Evolutionary conservation across 441 rosid species (phyloP).

Genomic region (Syzygium syzygioides): DNA sequence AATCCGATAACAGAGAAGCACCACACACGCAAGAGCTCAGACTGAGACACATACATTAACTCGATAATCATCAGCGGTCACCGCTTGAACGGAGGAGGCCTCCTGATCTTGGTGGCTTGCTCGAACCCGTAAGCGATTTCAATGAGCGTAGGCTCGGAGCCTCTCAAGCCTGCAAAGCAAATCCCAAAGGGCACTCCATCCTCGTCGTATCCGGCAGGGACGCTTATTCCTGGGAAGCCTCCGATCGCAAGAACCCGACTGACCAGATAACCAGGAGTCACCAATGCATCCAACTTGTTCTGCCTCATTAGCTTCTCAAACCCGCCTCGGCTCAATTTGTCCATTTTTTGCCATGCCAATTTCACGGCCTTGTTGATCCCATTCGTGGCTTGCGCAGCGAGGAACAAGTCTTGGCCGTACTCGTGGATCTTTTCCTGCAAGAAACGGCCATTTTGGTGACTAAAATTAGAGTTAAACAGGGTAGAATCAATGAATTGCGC

Average conservation of each 20-base stretch:
- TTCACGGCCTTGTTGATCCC: not conserved
- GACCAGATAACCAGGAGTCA: not conserved
- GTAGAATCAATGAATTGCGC: not conserved
- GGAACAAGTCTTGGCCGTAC: not conserved
- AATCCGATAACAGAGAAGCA: not conserved
- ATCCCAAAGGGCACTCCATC: constrained; percentile 16
- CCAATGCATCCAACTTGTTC: not conserved
- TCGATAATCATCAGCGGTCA: not conserved
- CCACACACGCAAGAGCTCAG: not conserved
- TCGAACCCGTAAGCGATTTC: constrained; percentile 20
- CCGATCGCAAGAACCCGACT: not conserved
- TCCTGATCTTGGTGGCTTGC: constrained; percentile 16
- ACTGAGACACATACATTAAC: not conserved
- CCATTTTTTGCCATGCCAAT: not conserved
- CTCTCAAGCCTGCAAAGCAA: constrained; percentile 18
- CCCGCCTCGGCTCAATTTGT: not conserved
- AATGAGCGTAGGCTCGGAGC: constrained; percentile 20
- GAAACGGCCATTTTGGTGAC: not conserved
- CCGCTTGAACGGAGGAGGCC: not conserved
- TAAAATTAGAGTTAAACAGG: not conserved
- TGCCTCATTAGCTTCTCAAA: not conserved
- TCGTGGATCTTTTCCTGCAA: not conserved
- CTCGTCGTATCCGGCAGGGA: constrained; percentile 20
- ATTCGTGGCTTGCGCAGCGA: not conserved
- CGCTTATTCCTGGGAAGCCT: constrained; percentile 29